Conservation (phyloP, 768 basidiomycete genomes). For the Rhodotorula kratochvilovae region DNA sequence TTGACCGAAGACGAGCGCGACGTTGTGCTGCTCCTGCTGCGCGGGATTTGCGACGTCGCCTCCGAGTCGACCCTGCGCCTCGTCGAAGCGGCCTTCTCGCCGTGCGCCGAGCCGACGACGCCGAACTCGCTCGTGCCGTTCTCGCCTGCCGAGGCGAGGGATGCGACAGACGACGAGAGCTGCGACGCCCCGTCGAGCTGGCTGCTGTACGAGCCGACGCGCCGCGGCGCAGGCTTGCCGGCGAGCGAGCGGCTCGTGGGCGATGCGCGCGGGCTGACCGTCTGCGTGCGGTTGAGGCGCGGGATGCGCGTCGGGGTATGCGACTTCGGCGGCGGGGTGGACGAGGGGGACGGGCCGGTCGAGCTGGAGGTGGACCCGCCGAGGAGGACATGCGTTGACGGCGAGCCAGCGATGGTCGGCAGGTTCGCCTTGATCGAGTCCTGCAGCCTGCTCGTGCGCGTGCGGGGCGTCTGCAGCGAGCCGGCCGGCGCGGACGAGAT, state of each 20-base stretch:
- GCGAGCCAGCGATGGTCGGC: slow-evolving; percentile 89
- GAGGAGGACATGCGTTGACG: slow-evolving; percentile 53
- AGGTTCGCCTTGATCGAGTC: slow-evolving; percentile 52
- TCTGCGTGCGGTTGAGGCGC: slow-evolving; percentile 58
- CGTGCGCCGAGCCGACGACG: slow-evolving; percentile 17
- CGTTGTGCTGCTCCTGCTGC: slow-evolving; percentile 29
- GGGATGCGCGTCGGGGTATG: slow-evolving; percentile 91
- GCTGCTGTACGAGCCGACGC: slow-evolving; percentile 14
- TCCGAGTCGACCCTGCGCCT: slow-evolving; percentile 28
- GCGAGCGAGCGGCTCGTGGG: background rate
- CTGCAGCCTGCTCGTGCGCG: slow-evolving; percentile 28
- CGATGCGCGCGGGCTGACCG: slow-evolving; percentile 56
- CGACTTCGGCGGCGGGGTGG: slow-evolving; percentile 50
- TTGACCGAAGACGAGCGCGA: slow-evolving; percentile 3
- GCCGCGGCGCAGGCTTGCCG: background rate
- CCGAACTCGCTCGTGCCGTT: slow-evolving; percentile 24
- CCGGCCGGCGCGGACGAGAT: slow-evolving; percentile 3
- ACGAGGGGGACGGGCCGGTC: slow-evolving; percentile 6
- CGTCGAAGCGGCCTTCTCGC: slow-evolving; percentile 25
- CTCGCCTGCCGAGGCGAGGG: background rate
- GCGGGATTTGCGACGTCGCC: slow-evolving; percentile 26
- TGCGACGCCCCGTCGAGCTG: slow-evolving; percentile 1
- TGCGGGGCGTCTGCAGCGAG: slow-evolving; percentile 19
- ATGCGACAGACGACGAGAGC: slow-evolving; percentile 6
- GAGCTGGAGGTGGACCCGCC: background rate